Base-by-base conservation (phyloP, 2,329 filamentous ascomycete species). In the Fusarium sp. region DNA sequence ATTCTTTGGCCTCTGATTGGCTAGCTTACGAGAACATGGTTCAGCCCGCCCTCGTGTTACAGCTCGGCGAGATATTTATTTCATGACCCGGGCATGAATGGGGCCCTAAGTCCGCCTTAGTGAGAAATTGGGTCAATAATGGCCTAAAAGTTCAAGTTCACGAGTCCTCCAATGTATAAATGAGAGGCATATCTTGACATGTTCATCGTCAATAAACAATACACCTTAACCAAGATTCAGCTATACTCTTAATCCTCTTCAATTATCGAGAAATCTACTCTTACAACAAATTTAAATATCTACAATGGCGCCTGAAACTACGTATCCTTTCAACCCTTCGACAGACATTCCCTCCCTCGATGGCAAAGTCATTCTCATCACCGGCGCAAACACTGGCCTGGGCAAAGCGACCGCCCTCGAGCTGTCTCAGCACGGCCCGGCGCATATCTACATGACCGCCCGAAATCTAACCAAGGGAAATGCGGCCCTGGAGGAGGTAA, bases 361-460 rank as follows among this genome's bases (percentile, higher is more conserved):
- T 6, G 47, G 31, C 18, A 51, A 51, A 16, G 47, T 51, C 6
- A 51, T 51, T 9, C 47, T 51, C 31, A 51, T 51, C 47, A 51
- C 47, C 31, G 47, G 47, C 13, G 47, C 18, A 36, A 51, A 51
- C 18, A 51, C 47, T 51, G 47, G 47, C 18, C 47, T 51, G 16
- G 47, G 47, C 18, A 51, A 51, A 37, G 47, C 47, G 13, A 51
- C 47, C 13, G 47, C 47, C 30, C 36, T 51, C 31, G 47, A 51
- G 13, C 18, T 37, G 23, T 37, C 47, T 5, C 36, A 37, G n/a
- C 47, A 51, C 47, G 10, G 16, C 7, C 47, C 47, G 1, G 47
- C 13, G 12, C 47, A 51, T 51, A 37, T 51, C 31, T 51, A 51
- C 18, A 23, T 51, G 5, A 51, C 31, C 4, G 36, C 47, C 23